A percentile compares a stretch with the other conserved stretches of the same genome.
These are phyloP conservation scores for Linnemannia elongata DNA, from an alignment of 192 early-diverging fungal species.

Conservation along the genomic window DNA sequence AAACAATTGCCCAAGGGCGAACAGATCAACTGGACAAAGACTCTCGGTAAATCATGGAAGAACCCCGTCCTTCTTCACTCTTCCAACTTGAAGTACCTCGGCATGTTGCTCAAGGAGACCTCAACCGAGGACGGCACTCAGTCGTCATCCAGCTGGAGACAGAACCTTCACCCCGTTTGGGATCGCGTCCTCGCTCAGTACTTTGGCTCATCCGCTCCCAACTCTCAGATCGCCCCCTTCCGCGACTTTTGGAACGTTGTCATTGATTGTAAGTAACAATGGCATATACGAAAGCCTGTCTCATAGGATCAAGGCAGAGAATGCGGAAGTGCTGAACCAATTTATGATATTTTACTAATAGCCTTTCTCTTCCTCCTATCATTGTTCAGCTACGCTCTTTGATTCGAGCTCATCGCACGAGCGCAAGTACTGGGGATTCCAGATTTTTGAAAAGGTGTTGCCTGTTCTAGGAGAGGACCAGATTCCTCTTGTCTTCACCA, in stretches of 20 bases:
- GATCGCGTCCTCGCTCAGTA: constrained; percentile 74
- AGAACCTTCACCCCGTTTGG: constrained; percentile 88
- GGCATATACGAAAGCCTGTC: background rate
- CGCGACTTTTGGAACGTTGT: constrained; percentile 83
- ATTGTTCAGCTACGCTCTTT: constrained; percentile 76
- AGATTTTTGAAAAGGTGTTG: constrained; percentile 81
- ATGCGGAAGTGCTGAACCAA: background rate
- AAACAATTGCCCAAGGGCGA: constrained; percentile 38
- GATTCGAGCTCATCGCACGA: constrained; percentile 79
- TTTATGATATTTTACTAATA: no score
- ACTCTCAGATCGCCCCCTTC: constrained; percentile 70
- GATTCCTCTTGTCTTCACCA: constrained; percentile 81
- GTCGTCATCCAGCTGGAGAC: constrained; percentile 72
- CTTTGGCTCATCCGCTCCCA: constrained; percentile 55
- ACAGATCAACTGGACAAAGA: constrained; percentile 50
- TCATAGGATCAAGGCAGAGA: no score
- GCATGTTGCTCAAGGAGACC: constrained; percentile 49
- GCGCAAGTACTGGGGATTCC: constrained; percentile 92
- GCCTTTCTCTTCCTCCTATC: background rate
- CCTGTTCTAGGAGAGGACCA: constrained; percentile 67
- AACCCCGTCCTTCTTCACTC: constrained; percentile 45
- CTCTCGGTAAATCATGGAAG: constrained; percentile 55
- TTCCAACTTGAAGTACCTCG: constrained; percentile 51
- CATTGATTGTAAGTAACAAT: constrained; percentile 72
- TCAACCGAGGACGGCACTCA: constrained; percentile 58